Evolutionary conservation across 2,329 filamentous ascomycete genomes (phyloP).

Genomic region (Claviceps fusiformis): DNA sequence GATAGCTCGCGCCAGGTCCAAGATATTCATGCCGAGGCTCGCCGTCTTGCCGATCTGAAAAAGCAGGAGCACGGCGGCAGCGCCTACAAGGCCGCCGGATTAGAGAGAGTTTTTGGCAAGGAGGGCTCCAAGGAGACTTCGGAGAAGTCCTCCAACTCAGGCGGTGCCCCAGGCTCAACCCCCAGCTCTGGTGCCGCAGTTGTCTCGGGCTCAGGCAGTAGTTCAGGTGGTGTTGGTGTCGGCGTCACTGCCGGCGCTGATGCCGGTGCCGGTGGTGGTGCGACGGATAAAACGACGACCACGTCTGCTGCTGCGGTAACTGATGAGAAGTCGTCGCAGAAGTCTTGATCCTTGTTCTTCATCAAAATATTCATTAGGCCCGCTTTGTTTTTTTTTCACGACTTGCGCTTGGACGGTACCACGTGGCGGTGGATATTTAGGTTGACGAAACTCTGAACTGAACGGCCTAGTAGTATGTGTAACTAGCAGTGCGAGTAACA

Average conservation of each 20-base stretch:
- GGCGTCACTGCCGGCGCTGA: neutral
- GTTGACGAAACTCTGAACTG: too few relatives aligned
- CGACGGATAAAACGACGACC: constrained; percentile 1
- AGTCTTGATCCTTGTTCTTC: neutral
- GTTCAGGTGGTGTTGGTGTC: neutral
- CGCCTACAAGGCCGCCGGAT: constrained; percentile 44
- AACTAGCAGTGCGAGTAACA: too few relatives aligned
- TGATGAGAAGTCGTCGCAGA: constrained; percentile 12
- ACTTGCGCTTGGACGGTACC: too few relatives aligned
- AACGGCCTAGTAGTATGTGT: too few relatives aligned
- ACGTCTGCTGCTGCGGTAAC: constrained; percentile 9
- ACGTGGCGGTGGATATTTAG: too few relatives aligned
- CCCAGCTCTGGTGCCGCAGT: neutral
- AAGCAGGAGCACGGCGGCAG: constrained; percentile 46
- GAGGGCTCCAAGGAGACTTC: constrained; percentile 14
- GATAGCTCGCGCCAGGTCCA: constrained; percentile 76
- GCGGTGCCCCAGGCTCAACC: constrained; percentile 7
- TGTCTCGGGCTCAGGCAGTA: neutral
- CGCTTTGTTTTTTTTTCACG: neutral
- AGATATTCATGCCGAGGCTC: constrained; percentile 86
- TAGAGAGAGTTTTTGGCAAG: constrained; percentile 45
- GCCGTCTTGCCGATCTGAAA: constrained; percentile 80
- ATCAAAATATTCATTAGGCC: too few relatives aligned
- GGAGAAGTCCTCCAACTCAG: constrained; percentile 9
- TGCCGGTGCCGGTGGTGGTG: constrained; percentile 3